Conservation (phyloP, 73 alveolate species). For the Paramecium sexaurelia region DNA sequence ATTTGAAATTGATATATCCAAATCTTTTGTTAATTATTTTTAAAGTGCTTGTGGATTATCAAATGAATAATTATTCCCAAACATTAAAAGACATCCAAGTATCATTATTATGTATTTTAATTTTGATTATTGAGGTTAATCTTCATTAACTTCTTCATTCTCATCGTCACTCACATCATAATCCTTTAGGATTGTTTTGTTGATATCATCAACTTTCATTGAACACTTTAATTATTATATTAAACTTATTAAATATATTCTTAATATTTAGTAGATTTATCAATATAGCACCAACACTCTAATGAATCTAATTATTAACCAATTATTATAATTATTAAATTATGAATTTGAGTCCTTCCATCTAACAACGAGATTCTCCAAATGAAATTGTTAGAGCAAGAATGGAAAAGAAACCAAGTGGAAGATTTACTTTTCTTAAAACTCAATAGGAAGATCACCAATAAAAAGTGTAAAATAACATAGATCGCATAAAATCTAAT, state of each 20-base stretch:
- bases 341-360: background rate
- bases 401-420: conserved; percentile 42
- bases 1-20: background rate
- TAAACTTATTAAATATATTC: background rate
- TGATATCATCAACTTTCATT: conserved; percentile 37
- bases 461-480: background rate
- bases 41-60: conserved; percentile 50
- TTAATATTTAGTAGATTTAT: background rate
- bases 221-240: background rate
- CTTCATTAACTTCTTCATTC: background rate
- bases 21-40: background rate
- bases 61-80: conserved; percentile 50
- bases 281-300: background rate
- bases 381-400: background rate
- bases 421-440: background rate
- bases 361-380: background rate
- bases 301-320: background rate
- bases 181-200: background rate
- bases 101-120: background rate
- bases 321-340: background rate
- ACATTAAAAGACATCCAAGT: conserved; percentile 36
- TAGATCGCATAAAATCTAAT: background rate
- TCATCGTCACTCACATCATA: background rate
- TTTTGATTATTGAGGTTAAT: background rate
- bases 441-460: background rate